Conservation (phyloP, 208 protist species). For the Leishmania turanica region DNA sequence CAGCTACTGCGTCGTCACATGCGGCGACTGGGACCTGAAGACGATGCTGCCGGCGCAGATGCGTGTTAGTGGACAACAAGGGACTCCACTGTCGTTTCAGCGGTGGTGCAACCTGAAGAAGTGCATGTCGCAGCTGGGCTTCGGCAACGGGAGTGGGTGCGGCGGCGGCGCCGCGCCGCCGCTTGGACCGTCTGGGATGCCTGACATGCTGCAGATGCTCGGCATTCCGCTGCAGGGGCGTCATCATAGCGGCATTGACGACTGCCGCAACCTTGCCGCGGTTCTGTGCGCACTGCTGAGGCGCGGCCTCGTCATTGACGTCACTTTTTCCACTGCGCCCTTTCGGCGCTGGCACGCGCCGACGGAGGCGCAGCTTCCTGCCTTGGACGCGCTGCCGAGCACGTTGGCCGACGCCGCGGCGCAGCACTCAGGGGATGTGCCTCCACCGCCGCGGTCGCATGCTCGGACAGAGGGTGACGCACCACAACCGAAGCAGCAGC, state of each 20-base stretch:
- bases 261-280: slow-evolving; percentile 92
- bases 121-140: slow-evolving; percentile 43
- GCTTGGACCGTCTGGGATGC: slow-evolving; percentile 34
- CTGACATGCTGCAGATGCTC: slow-evolving; percentile 70
- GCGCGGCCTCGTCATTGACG: slow-evolving; percentile 40
- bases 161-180: not conserved
- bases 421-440: not conserved
- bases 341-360: slow-evolving; percentile 25
- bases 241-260: slow-evolving; percentile 94
- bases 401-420: slow-evolving; percentile 9
- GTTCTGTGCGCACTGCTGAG: slow-evolving; percentile 58
- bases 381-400: slow-evolving; percentile 15
- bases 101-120: slow-evolving; percentile 94
- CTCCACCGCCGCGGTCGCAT: not conserved
- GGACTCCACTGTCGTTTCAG: slow-evolving; percentile 31
- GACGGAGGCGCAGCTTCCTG: slow-evolving; percentile 4
- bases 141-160: not conserved
- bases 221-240: slow-evolving; percentile 69
- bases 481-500: not conserved
- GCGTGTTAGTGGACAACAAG: slow-evolving; percentile 27
- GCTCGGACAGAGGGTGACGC: not conserved
- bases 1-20: slow-evolving; percentile 91
- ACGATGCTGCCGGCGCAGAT: slow-evolving; percentile 85
- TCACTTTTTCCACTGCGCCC: slow-evolving; percentile 21
- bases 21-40: slow-evolving; percentile 94